phyloP scores from a whole-genome alignment of 495 filamentous ascomycete genomes.

The Penicillium coprophilum region DNA sequence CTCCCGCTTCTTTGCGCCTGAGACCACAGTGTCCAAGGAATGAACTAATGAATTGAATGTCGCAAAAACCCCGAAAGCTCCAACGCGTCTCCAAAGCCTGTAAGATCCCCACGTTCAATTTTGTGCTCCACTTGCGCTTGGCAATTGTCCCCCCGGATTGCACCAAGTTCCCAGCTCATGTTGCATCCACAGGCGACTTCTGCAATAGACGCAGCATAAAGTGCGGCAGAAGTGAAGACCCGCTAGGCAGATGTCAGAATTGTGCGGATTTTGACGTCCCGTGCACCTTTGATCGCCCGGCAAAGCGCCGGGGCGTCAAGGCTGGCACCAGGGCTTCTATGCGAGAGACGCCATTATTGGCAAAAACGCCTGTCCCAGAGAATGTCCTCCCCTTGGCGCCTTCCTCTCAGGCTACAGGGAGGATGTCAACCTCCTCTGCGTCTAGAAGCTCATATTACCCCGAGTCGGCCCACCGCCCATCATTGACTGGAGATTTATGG shows the following conservation, averaged over 20 bases:
- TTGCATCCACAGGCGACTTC: conserved; percentile 29
- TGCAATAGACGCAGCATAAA: conserved; percentile 36
- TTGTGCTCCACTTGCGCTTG: conserved; percentile 19
- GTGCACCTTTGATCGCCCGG: conserved; percentile 70
- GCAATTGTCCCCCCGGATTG: conserved; percentile 2
- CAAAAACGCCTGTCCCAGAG: conserved; percentile 7
- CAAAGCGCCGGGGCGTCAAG: conserved; percentile 61
- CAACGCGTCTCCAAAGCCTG: conserved; percentile 37
- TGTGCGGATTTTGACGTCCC: conserved; percentile 69
- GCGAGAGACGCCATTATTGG: conserved; percentile 14
- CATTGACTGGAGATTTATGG: conserved; percentile 26
- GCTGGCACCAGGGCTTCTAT: conserved; percentile 20
- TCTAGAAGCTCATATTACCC: conserved; percentile 25
- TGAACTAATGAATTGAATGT: conserved; percentile 27
- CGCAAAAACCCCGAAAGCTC: conserved; percentile 35
- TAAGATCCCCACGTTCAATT: conserved; percentile 17
- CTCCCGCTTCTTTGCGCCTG: conserved; percentile 1
- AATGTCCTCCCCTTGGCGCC: not conserved
- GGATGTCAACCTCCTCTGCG: conserved; percentile 20
- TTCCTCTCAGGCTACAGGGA: conserved; percentile 8
- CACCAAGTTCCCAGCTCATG: conserved; percentile 10
- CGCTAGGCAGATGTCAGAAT: conserved; percentile 31
- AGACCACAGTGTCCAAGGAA: conserved; percentile 4
- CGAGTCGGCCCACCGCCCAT: conserved; percentile 18
- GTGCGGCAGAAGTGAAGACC: conserved; percentile 26